Evolutionary conservation across 352 stramenopile species (phyloP), one percentile per base, ranked within the genome.

Genomic region (Blastocystis sp.): DNA sequence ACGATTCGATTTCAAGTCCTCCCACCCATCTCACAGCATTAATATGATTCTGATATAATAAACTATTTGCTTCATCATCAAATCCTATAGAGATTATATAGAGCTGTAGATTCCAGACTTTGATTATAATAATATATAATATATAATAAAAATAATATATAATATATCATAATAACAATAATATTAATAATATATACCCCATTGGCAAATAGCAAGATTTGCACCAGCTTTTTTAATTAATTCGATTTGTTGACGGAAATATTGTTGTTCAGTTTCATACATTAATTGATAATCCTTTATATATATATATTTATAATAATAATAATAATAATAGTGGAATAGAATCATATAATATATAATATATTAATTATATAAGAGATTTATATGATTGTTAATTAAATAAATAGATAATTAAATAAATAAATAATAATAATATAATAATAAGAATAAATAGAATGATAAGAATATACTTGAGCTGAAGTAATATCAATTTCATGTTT

Each of bases 401-500:
- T n/a, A n/a, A n/a, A n/a, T n/a, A n/a, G n/a, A n/a, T n/a, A n/a
- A n/a, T n/a, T n/a, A n/a, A n/a, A n/a, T n/a, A n/a, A n/a, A n/a
- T n/a, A n/a, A n/a, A n/a, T n/a, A n/a, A n/a, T n/a, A 27, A 54
- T 42, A 39, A 62, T 62, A 24, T 54, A 30, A 27, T 62, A 39
- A 39, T 62, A 34, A 28, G 10, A 2, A n/a, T 59, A 27, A 49
- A 11, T 11, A 13, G 19, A 23, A 21, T 9, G 24, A 1, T 9
- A 11, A 4, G 0, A 5, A 4, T 9, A 36, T 13, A 86, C 87
- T 68, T 97, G 88, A 23, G 84, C 84, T 30, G 82, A 93, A 37
- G 80, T 91, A 70, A 99, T 99, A 70, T 99, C 87, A 27, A 99
- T 75, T 79, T 95, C 94, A 77, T 96, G 88, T 73, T 99, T 98